Evolutionary conservation across 805 yeast genomes (phyloP).

Genomic region (Candida broadrunensis): DNA sequence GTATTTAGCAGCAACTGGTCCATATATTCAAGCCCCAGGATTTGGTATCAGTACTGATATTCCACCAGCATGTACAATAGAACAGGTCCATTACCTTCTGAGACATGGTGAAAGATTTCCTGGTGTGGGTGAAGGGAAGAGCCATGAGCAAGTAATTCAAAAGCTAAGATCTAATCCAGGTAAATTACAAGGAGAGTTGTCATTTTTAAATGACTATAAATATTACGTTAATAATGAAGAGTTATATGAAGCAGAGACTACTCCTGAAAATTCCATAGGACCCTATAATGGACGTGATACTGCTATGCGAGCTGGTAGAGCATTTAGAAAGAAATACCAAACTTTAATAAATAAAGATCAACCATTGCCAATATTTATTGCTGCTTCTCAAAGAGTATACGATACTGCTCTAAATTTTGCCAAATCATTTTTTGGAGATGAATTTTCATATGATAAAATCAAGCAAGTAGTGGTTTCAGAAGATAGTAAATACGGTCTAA

Average conservation of each 20-base stretch:
- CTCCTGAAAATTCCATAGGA: constrained; percentile 39
- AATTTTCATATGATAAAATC: constrained; percentile 32
- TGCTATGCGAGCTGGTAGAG: constrained; percentile 47
- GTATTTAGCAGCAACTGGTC: constrained; percentile 56
- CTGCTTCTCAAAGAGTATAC: constrained; percentile 53
- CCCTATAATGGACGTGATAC: constrained; percentile 53
- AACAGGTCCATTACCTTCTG: constrained; percentile 68
- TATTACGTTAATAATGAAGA: constrained; percentile 40
- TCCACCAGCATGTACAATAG: constrained; percentile 52
- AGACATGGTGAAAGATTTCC: constrained; percentile 80
- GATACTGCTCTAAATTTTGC: constrained; percentile 57
- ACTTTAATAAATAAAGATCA: constrained; percentile 37
- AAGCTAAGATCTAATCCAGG: constrained; percentile 23
- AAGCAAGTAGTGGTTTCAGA: constrained; percentile 47
- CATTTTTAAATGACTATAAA: constrained; percentile 52
- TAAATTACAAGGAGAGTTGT: constrained; percentile 46
- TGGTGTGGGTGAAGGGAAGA: constrained; percentile 12
- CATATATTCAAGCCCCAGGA: constrained; percentile 51
- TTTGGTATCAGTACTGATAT: constrained; percentile 50
- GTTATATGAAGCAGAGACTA: constrained; percentile 49
- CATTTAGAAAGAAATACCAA: constrained; percentile 48
- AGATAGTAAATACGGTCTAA: constrained; percentile 47
- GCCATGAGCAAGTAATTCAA: constrained; percentile 18
- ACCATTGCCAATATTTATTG: constrained; percentile 49
- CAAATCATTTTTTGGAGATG: constrained; percentile 53